Percentiles rank a stretch among this genome's conserved stretches.
phyloP scores from a whole-genome alignment of 169 alveolate genomes.

The Eimeria maxima region DNA sequence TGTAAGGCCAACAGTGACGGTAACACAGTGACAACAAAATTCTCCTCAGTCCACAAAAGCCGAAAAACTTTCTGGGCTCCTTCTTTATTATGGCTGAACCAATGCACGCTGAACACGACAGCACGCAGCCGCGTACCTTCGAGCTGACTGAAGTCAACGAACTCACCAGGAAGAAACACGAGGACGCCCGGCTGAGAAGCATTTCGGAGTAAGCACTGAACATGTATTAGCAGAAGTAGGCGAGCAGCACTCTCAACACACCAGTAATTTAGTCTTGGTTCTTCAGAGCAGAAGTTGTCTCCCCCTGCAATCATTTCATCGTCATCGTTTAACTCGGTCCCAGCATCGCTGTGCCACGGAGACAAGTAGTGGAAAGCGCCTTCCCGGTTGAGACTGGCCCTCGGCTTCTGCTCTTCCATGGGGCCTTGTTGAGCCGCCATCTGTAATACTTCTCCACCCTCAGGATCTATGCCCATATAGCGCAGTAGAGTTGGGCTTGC shows the following conservation, averaged over 20 bases:
- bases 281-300: neutral
- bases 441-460: neutral
- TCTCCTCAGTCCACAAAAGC: neutral
- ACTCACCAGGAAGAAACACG: conserved; percentile 61
- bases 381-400: neutral
- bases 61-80: neutral
- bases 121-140: neutral
- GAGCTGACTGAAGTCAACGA: neutral
- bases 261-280: conserved; percentile 4
- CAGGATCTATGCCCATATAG: conserved; percentile 59
- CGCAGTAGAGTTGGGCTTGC: conserved; percentile 65
- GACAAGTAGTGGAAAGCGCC: neutral
- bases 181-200: conserved; percentile 53
- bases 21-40: neutral
- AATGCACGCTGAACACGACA: too few species aligned
- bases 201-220: conserved; percentile 52
- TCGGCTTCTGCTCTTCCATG: neutral
- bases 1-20: neutral
- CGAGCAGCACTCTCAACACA: conserved; percentile 34
- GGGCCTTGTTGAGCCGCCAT: neutral
- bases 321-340: neutral
- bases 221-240: conserved; percentile 42
- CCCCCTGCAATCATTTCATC: conserved; percentile 2
- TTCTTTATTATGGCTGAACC: neutral
- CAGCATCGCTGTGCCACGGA: neutral